These are phyloP conservation scores for Orbilia brochopaga DNA, from an alignment of 2,329 filamentous ascomycete genomes.

Conservation along the genomic window DNA sequence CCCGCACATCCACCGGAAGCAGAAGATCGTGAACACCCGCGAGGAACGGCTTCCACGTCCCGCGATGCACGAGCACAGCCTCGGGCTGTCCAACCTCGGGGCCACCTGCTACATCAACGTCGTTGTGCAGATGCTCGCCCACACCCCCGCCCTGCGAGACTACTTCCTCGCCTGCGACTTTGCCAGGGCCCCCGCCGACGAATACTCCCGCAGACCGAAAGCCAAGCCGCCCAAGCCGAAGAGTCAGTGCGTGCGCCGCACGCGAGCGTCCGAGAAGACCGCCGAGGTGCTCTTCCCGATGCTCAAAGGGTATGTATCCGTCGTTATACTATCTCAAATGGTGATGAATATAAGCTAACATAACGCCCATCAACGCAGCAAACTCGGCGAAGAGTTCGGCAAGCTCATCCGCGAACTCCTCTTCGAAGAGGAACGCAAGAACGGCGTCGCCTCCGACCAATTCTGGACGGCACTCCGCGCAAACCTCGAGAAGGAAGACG, in stretches of 20 bases:
- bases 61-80: conserved; percentile 28
- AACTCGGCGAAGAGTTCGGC: conserved; percentile 46
- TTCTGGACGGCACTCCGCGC: conserved; percentile 42
- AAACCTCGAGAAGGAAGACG: conserved; percentile 39
- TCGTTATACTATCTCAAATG: background rate
- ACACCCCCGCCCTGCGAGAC: conserved; percentile 24
- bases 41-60: conserved; percentile 33
- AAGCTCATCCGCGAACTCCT: conserved; percentile 32
- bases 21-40: conserved; percentile 30
- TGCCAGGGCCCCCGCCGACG: conserved; percentile 6
- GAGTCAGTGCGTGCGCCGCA: conserved; percentile 31
- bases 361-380: conserved; percentile 8
- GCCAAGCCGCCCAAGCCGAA: conserved; percentile 32
- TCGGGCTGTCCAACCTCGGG: conserved; percentile 43
- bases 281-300: conserved; percentile 33
- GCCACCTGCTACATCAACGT: conserved; percentile 49
- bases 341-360: background rate
- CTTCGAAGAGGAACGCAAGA: conserved; percentile 30
- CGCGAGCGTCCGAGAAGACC: conserved; percentile 34
- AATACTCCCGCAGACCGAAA: background rate
- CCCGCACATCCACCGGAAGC: conserved; percentile 38
- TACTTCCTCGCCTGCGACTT: conserved; percentile 48
- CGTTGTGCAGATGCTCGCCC: conserved; percentile 39
- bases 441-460: conserved; percentile 31
- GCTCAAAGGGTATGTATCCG: conserved; percentile 32